Conservation (phyloP, 345 rosid genomes). For the Punica granatum region DNA sequence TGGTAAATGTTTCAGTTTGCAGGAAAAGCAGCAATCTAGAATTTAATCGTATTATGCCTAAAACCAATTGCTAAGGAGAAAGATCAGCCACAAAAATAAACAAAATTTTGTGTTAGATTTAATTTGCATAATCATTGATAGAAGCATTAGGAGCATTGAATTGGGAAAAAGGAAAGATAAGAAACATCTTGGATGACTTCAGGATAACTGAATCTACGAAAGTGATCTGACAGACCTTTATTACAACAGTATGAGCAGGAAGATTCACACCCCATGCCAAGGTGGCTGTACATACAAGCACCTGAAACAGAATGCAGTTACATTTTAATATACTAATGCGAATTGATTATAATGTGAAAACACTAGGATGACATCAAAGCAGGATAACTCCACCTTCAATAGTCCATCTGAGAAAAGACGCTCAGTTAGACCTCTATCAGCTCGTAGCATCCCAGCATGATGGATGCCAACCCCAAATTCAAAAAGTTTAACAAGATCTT, state of each 20-base stretch:
- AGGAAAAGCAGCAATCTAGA: too few species aligned
- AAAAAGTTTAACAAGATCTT: constrained; percentile 78
- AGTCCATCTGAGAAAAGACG: constrained; percentile 84
- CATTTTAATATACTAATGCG: constrained; percentile 5
- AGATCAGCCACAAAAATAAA: too few species aligned
- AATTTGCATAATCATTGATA: neutral
- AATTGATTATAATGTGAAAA: constrained; percentile 7
- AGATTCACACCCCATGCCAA: constrained; percentile 99
- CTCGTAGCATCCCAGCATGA: constrained; percentile 97
- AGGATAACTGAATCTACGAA: neutral
- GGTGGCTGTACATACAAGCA: constrained; percentile 97
- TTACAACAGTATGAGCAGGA: constrained; percentile 97
- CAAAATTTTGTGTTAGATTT: too few species aligned
- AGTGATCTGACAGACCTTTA: constrained; percentile 46
- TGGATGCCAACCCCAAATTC: constrained; percentile 73
- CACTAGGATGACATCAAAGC: constrained; percentile 11
- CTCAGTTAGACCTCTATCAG: constrained; percentile 93
- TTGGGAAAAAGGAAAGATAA: neutral
- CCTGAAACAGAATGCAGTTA: constrained; percentile 39
- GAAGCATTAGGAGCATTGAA: neutral
- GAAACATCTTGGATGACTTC: neutral
- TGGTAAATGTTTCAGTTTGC: too few species aligned
- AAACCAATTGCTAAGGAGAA: too few species aligned
- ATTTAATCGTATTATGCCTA: too few species aligned
- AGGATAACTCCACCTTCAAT: constrained; percentile 51